Conservation (phyloP, 176 grass and related monocot genomes). For the Microstegium vimineum region DNA sequence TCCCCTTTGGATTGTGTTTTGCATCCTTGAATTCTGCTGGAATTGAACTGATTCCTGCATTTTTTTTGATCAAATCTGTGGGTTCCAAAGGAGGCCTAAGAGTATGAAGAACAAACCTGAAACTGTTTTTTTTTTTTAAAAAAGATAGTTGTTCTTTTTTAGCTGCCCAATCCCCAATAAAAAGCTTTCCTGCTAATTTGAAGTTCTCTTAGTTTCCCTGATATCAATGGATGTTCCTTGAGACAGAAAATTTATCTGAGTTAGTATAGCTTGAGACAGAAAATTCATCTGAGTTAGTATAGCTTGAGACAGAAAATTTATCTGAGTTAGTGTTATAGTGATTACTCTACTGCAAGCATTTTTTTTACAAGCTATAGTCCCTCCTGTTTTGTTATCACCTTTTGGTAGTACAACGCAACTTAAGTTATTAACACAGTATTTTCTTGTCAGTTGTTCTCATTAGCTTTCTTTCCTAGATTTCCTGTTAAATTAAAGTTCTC, state of each 20-base stretch:
- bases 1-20: neutral
- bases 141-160: neutral
- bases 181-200: neutral
- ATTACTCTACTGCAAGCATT: neutral
- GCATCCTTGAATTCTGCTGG: neutral
- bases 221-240: neutral
- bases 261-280: no score
- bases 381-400: neutral
- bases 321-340: no score
- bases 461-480: constrained; percentile 3
- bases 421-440: neutral
- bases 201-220: neutral
- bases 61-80: neutral
- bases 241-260: neutral
- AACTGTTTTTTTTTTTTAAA: neutral
- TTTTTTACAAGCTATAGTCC: neutral
- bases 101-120: neutral
- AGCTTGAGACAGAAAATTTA: no score
- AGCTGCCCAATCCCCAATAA: neutral
- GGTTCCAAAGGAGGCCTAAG: neutral
- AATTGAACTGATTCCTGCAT: neutral
- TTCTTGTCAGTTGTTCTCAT: constrained; percentile 8
- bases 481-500: no score
- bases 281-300: no score
- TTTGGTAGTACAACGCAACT: neutral